Base-by-base conservation (phyloP, 306 rosid genomes). In the Abrus precatorius region DNA sequence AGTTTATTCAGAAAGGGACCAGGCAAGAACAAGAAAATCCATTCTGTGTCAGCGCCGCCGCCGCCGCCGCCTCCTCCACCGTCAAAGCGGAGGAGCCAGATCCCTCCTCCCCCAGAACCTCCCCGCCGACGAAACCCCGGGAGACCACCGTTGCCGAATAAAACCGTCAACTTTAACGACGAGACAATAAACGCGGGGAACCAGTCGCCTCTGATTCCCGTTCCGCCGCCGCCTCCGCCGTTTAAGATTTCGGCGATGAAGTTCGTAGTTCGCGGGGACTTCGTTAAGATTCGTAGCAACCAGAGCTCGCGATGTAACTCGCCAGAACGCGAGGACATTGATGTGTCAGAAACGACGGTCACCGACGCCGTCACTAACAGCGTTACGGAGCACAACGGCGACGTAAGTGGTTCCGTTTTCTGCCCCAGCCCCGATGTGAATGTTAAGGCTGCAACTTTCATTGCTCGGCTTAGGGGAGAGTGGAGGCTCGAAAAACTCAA, bases 361-460 rank as follows among this genome's bases (percentile, higher is more conserved):
- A 11, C 9, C 1, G 49, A 47, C 11, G 13, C 62, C 44, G 29
- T 10, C 34, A 60, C 44, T 4, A 65, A 12, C 13, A 3, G 63
- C 32, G 66, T 20, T 28, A 71, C 1, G 36, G 83, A 82, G 2
- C 49, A 41, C 66, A 87, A 75, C 71, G 81, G 85, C 48, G 82
- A 84, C 3, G 63, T 61, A 5, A 69, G 34, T 64, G 87, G 75
- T 64, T 0, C 91, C n/a, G 81, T 81, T 28, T 83, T 86, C 82
- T 95, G 98, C 71, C 90, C 98, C 3, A 95, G 99, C 83, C 99
- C 97, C 4, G 97, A 95, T 36, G 98, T 93, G 29, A 89, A 95
- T 44, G 38, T 79, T 7, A 92, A 84, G 4, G 90, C 90, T 2
- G 38, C 87, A 9, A 80, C 82, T 1, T 86, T 86, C 82, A 86